Percentiles rank a stretch among this genome's conserved stretches.
Conservation (phyloP, 192 early-diverging fungal genomes). For the Backusella australiensis region DNA sequence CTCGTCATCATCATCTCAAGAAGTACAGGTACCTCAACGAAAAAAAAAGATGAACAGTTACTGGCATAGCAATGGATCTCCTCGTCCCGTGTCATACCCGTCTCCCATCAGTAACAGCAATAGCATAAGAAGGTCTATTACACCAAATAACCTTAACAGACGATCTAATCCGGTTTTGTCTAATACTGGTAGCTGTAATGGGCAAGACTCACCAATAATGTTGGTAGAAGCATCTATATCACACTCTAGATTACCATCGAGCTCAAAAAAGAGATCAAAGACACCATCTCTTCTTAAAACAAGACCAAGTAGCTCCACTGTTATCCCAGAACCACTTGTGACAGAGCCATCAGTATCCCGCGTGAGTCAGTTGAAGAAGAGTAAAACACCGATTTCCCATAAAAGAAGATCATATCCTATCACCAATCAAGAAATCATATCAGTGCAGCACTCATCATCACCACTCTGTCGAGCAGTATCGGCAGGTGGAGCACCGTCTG, state of each 20-base stretch:
- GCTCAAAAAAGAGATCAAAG: neutral
- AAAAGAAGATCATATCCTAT: slow-evolving; percentile 2
- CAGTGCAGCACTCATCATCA: neutral
- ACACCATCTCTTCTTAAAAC: neutral
- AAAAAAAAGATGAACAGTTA: neutral
- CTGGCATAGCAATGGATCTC: neutral
- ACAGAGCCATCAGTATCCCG: neutral
- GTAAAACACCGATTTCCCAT: neutral
- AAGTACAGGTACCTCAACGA: neutral
- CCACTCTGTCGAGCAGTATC: neutral
- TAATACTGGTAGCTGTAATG: neutral
- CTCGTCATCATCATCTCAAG: neutral
- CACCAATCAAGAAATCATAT: neutral
- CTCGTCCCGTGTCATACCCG: neutral
- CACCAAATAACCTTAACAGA: slow-evolving; percentile 2
- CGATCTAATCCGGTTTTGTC: neutral
- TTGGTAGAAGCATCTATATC: neutral
- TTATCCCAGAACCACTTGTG: neutral
- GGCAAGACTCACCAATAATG: neutral
- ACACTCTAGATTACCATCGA: neutral
- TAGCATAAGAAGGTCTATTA: neutral
- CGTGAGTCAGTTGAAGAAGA: slow-evolving; percentile 2
- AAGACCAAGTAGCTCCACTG: neutral
- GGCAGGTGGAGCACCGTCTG: neutral
- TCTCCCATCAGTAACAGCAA: neutral